phyloP scores from a whole-genome alignment of 1,284 basidiomycete species.

The Neotropicomus parvogracilis region DNA sequence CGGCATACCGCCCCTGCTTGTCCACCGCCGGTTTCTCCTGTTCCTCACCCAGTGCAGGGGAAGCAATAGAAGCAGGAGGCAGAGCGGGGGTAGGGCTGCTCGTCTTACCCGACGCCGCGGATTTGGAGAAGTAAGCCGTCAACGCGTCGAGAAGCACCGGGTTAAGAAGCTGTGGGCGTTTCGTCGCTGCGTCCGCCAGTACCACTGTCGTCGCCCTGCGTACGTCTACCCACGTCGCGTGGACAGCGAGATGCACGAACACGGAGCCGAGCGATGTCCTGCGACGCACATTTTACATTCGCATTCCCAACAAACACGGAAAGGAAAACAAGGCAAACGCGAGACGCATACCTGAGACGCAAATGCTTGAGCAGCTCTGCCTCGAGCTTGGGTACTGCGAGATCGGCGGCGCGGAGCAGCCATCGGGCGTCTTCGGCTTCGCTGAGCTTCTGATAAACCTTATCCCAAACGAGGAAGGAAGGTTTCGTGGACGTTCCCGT shows the following conservation, averaged over 20 bases:
- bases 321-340: too few relatives aligned
- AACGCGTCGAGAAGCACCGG: slow-evolving; percentile 57
- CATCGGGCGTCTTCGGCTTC: slow-evolving; percentile 70
- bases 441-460: slow-evolving; percentile 73
- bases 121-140: slow-evolving; percentile 38
- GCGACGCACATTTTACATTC: neutral
- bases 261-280: slow-evolving; percentile 63
- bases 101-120: slow-evolving; percentile 15
- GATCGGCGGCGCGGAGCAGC: slow-evolving; percentile 69
- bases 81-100: slow-evolving; percentile 8
- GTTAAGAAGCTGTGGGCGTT: slow-evolving; percentile 47
- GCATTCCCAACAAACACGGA: neutral
- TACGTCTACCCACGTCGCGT: slow-evolving; percentile 51
- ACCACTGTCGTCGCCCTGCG: slow-evolving; percentile 47
- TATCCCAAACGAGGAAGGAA: slow-evolving; percentile 84
- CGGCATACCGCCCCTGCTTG: slow-evolving; percentile 47
- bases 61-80: neutral
- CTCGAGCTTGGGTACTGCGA: slow-evolving; percentile 48
- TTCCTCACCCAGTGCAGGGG: slow-evolving; percentile 20
- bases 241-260: slow-evolving; percentile 65
- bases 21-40: slow-evolving; percentile 38
- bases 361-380: slow-evolving; percentile 55
- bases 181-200: slow-evolving; percentile 38
- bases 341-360: slow-evolving; percentile 46
- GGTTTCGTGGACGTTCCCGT: slow-evolving; percentile 58